Evolutionary conservation across 106 monocot species (phyloP).

Genomic region (Amphibolis antarctica): DNA sequence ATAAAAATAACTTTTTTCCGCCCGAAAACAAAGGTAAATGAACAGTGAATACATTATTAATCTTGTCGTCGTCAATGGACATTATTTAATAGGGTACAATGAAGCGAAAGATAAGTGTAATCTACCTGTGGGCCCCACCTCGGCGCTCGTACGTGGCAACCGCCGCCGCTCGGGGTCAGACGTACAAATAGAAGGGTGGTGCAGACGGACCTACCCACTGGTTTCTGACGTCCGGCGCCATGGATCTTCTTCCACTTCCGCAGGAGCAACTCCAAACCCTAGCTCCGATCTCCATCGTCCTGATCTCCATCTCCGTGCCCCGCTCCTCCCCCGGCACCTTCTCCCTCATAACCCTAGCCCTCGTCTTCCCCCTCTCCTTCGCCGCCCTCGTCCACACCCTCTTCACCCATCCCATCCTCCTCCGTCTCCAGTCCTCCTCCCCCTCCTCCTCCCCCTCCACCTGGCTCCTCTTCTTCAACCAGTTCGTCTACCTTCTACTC

Average conservation of each 20-base stretch:
- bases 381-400: slow-evolving; percentile 32
- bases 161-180: no score
- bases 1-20: no score
- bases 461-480: slow-evolving; percentile 32
- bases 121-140: no score
- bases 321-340: slow-evolving; percentile 34
- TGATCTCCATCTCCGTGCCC: slow-evolving; percentile 24
- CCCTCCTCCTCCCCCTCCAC: slow-evolving; percentile 15
- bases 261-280: slow-evolving; percentile 18
- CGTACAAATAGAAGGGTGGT: no score
- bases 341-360: slow-evolving; percentile 29
- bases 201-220: no score
- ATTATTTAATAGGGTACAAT: no score
- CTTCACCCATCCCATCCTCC: slow-evolving; percentile 35
- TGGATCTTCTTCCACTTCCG: background rate
- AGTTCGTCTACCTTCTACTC: slow-evolving; percentile 52
- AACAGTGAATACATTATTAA: no score
- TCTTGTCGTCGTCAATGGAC: no score
- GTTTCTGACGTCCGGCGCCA: no score
- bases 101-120: no score
- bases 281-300: slow-evolving; percentile 7
- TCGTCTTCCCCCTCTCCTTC: slow-evolving; percentile 32
- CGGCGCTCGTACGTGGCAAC: no score
- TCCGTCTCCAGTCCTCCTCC: slow-evolving; percentile 11
- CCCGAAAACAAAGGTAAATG: no score